A percentile compares a stretch with the other conserved stretches of the same genome.
These are phyloP conservation scores for Aspergillus nomiae DNA, from an alignment of 2,329 filamentous ascomycete species.

Conservation along the genomic window DNA sequence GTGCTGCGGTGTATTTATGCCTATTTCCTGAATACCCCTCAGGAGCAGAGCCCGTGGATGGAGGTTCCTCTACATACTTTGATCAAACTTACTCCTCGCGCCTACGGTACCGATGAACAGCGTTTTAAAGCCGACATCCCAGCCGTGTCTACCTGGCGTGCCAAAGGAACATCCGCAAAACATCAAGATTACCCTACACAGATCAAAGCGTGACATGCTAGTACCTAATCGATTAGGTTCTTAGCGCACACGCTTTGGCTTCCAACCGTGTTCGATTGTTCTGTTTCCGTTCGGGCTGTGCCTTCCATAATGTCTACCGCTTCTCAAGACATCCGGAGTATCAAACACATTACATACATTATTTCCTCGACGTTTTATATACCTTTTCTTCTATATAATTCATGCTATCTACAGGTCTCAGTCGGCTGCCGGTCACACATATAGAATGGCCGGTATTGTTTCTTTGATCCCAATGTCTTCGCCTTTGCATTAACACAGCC, in stretches of 20 bases:
- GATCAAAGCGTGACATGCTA: constrained; percentile 14
- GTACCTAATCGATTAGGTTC: not conserved
- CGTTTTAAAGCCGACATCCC: constrained; percentile 88
- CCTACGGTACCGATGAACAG: constrained; percentile 90
- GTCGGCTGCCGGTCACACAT: not conserved
- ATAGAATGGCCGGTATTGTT: not conserved
- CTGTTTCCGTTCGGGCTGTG: constrained; percentile 11
- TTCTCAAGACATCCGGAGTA: not conserved
- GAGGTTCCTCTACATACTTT: constrained; percentile 94
- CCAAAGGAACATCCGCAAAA: constrained; percentile 88
- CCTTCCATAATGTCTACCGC: constrained; percentile 3
- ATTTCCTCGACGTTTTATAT: not conserved
- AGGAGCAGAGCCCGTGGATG: constrained; percentile 95
- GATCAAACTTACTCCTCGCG: constrained; percentile 92
- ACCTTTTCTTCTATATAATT: not conserved
- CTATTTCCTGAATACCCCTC: constrained; percentile 97
- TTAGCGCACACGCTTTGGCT: not conserved
- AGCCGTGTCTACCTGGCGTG: constrained; percentile 93
- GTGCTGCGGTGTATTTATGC: constrained; percentile 96
- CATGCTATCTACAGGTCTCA: not conserved
- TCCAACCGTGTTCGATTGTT: constrained; percentile 2
- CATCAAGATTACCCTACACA: constrained; percentile 60
- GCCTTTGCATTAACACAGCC: too few species aligned
- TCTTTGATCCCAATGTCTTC: not conserved
- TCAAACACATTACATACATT: not conserved